A percentile compares a stretch with the other conserved stretches of the same genome.
These are phyloP conservation scores for Bacterosira constricta DNA, from an alignment of 108 stramenopile species.

Conservation along the genomic window DNA sequence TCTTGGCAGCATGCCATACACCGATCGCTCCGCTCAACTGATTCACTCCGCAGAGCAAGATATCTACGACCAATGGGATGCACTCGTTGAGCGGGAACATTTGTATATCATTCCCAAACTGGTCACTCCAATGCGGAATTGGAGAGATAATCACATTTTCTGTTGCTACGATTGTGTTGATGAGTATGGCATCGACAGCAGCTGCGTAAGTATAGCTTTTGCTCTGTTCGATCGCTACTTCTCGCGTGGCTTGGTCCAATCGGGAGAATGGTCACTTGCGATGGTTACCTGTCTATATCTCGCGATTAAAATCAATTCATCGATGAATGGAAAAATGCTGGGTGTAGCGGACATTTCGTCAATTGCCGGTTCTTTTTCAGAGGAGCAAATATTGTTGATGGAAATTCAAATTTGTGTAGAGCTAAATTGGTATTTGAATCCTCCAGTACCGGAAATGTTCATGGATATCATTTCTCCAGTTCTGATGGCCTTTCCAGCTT, in stretches of 20 bases:
- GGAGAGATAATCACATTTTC: neutral
- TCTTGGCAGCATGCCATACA: too few relatives aligned
- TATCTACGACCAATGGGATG: neutral
- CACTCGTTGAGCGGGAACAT: slow-evolving; percentile 12
- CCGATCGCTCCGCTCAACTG: too few relatives aligned
- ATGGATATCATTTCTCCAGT: neutral
- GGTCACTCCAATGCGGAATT: neutral
- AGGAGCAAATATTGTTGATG: neutral
- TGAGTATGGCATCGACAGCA: neutral
- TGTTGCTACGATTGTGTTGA: slow-evolving; percentile 2
- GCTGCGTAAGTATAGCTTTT: neutral
- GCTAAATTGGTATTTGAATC: neutral
- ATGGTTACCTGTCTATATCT: neutral
- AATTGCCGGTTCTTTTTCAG: neutral
- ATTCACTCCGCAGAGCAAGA: slow-evolving; percentile 7
- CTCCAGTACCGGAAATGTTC: neutral
- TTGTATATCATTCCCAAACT: too few relatives aligned
- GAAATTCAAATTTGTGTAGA: slow-evolving; percentile 1
- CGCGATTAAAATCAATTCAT: slow-evolving; percentile 1
- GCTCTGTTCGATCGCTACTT: slow-evolving; percentile 6
- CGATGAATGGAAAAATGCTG: neutral
- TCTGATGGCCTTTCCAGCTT: too few relatives aligned
- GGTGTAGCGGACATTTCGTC: neutral
- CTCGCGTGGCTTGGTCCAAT: neutral
- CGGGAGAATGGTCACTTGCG: neutral